Evolutionary conservation across 768 basidiomycete species (phyloP), one percentile per base, ranked within the genome.

Genomic region (Fistulinella prunicolor): DNA sequence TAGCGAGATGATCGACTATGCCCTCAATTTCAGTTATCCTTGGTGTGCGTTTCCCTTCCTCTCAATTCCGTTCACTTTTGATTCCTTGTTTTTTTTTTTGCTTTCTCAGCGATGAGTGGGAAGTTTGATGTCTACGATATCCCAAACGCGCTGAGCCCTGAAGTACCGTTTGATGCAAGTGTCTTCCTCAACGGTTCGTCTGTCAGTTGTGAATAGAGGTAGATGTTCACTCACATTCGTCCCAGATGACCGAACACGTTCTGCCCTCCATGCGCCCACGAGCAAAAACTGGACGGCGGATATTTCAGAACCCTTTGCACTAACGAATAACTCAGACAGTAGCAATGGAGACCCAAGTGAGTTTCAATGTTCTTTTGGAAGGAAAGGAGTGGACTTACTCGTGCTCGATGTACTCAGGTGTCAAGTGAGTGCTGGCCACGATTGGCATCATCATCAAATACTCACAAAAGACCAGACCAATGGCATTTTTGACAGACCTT

Each of bases 1-100:
- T 36, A 73, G 76, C 41, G 80, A 82, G 67, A 76, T 82, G 65
- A 55, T 85, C 24, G 85, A 87, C 58, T 87, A 87, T 58, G 82
- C 85, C 7, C 41, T 80, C 50, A 88, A 87, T 58, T 86, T 75
- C 60, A 85, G 85, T 0, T 80, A 73, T 59, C 86, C 86, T 1
- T 78, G 77, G 77, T 59, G 71, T 79, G 62, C 22, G 74, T 50
- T 21, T 39, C 23, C 19, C 6, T 50, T 23, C 13, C 13, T 32
- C 35, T 20, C 23, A 35, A 20, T 28, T 49, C 17, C 17, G 23
- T 44, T 28, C 35, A 8, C 26, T 41, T 40, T 32, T 32, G 9
- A 44, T 19, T 10, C 14, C 8, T 14, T 14, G 6, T 12, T 16
- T 9, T 42, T 8, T 10, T 21, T 14, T 46, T n/a, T n/a, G n/a